These are phyloP conservation scores for Sinapis alba DNA, from an alignment of 441 rosid genomes.

Conservation along the genomic window DNA sequence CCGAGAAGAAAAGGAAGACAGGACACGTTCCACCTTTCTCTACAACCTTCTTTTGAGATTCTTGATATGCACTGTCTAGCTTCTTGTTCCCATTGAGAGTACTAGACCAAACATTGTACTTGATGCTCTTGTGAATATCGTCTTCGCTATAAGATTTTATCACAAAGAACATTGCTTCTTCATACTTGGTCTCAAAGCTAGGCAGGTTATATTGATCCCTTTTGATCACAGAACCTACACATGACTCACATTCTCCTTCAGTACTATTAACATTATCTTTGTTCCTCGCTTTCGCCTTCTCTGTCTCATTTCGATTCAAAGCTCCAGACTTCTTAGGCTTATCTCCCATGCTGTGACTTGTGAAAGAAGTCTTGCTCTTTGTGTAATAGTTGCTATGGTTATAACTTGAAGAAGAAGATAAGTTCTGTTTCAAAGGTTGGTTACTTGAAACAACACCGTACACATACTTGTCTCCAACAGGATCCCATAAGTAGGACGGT, in stretches of 20 bases:
- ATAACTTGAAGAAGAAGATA: conserved; percentile 41
- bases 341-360: conserved; percentile 28
- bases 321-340: conserved; percentile 11
- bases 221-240: conserved; percentile 35
- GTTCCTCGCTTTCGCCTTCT: conserved; percentile 44
- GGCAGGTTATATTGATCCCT: conserved; percentile 46
- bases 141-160: conserved; percentile 58
- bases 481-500: conserved; percentile 43
- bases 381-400: conserved; percentile 28
- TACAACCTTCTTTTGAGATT: conserved; percentile 38
- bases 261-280: conserved; percentile 32
- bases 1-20: conserved; percentile 53
- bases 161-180: conserved; percentile 52
- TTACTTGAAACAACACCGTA: conserved; percentile 37
- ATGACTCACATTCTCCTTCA: conserved; percentile 43
- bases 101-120: conserved; percentile 57
- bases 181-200: conserved; percentile 46
- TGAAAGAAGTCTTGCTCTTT: conserved; percentile 37
- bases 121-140: conserved; percentile 53
- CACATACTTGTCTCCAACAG: conserved; percentile 40
- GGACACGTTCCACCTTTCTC: conserved; percentile 47
- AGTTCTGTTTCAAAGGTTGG: conserved; percentile 39
- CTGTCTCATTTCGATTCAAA: conserved; percentile 28
- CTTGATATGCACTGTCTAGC: conserved; percentile 47
- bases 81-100: conserved; percentile 57